Evolutionary conservation across 106 monocot species (phyloP), one percentile per base, ranked within the genome.

Genomic region (Dioscorea dumetorum): DNA sequence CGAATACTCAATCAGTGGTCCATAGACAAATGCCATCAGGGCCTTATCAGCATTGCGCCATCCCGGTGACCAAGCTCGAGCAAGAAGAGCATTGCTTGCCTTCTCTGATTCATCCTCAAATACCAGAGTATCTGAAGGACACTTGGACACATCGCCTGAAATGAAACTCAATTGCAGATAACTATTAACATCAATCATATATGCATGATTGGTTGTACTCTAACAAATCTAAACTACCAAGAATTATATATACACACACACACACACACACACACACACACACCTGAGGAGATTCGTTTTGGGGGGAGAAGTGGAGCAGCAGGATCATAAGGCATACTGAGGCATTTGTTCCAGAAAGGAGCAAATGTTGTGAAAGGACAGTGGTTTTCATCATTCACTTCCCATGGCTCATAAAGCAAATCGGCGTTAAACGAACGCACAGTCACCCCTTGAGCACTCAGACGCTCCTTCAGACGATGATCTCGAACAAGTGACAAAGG

Each of bases 331-430:
- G 91, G 91, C 95, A 95, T 91, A 78, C 81, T 83, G 21, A 95
- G 85, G 65, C 95, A 91, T 79, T 80, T 95, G 57, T 88, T 88
- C 95, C 91, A 95, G 69, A 95, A 95, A 35, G 78, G 76, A 16
- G 53, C 70, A 82, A 95, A 95, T 34, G 85, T 95, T 15, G 68
- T 60, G 72, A 95, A 95, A 16, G 91, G 77, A 19, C 48, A 62
- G 9, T 83, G 91, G 54, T 86, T 73, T 32, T 91, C 88, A 61
- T 95, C 95, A 60, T 85, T 85, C 33, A 95, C 83, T 58, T 95
- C 91, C 95, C 95, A 95, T 23, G 95, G 95, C 69, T 95, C 95
- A 62, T 95, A 95, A 12, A 95, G 91, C 49, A 95, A 75, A 71
- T 95, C 95, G 24, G 85, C 95, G 70, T 95, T 95, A 62, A 86